Evolutionary conservation across 208 protist genomes (phyloP).

Genomic region (Acanthamoeba lenticulata): DNA sequence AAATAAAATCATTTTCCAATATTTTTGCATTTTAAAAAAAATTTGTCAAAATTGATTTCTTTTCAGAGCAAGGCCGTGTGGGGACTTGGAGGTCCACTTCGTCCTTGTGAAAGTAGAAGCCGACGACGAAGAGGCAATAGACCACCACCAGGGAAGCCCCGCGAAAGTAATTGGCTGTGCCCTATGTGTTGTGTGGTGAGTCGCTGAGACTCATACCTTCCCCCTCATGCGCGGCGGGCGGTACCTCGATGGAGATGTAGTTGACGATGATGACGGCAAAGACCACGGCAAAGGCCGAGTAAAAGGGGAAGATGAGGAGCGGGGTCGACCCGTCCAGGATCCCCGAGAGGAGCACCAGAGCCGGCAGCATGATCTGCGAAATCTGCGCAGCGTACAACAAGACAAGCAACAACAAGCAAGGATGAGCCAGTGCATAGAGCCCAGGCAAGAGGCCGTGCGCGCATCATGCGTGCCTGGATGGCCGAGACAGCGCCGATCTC

Average conservation of each 20-base stretch:
- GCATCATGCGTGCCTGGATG: conserved; percentile 72
- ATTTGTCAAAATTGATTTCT: too few species aligned
- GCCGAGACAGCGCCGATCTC: conserved; percentile 82
- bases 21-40: too few species aligned
- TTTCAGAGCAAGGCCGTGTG: too few species aligned
- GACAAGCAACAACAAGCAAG: too few species aligned
- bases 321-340: conserved; percentile 20
- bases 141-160: conserved; percentile 75
- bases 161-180: conserved; percentile 84
- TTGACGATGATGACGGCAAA: conserved; percentile 82
- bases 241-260: conserved; percentile 76
- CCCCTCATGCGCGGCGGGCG: too few species aligned
- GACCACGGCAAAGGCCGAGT: conserved; percentile 82
- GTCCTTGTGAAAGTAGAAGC: conserved; percentile 24
- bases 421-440: too few species aligned
- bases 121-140: conserved; percentile 77
- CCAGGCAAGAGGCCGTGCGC: too few species aligned
- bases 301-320: conserved; percentile 80
- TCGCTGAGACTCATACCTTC: too few species aligned
- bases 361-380: conserved; percentile 81
- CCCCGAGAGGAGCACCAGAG: conserved; percentile 77
- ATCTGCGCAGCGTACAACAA: too few species aligned
- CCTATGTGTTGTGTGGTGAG: background rate
- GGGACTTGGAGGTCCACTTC: too few species aligned
- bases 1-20: too few species aligned